A percentile compares a stretch with the other conserved stretches of the same genome.
Evolutionary conservation across 306 rosid genomes (phyloP).

Genomic region (Dryas octopetala): DNA sequence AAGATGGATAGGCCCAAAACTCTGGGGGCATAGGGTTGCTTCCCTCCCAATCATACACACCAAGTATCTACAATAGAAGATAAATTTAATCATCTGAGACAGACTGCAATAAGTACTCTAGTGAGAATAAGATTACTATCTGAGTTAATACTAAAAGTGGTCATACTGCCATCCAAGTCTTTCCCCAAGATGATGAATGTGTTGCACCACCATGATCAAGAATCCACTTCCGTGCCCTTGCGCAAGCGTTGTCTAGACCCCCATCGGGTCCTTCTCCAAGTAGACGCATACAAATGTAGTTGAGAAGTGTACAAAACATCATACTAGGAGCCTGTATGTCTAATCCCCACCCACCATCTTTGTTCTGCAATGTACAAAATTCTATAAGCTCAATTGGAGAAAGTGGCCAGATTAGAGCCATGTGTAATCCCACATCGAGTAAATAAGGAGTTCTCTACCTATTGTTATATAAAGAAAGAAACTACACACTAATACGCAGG

Average conservation of each 20-base stretch:
- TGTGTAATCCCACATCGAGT: too few relatives aligned
- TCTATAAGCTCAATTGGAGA: not conserved
- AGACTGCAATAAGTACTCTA: not conserved
- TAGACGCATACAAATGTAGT: constrained; percentile 59
- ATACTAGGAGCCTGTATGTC: constrained; percentile 76
- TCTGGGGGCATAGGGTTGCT: constrained; percentile 78
- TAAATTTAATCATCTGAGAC: not conserved
- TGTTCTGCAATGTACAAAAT: not conserved
- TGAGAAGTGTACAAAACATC: constrained; percentile 65
- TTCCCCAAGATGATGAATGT: constrained; percentile 77
- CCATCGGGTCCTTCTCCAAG: constrained; percentile 73
- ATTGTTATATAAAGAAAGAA: too few relatives aligned
- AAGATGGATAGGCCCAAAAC: constrained; percentile 61
- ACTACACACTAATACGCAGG: too few relatives aligned
- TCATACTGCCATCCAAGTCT: constrained; percentile 69
- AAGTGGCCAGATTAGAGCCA: too few relatives aligned
- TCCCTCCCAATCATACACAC: constrained; percentile 66
- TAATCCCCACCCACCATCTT: constrained; percentile 91
- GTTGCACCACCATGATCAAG: constrained; percentile 58
- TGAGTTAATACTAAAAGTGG: not conserved
- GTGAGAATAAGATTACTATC: not conserved
- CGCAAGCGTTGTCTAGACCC: constrained; percentile 57
- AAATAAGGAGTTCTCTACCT: too few relatives aligned
- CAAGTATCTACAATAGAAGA: constrained; percentile 41
- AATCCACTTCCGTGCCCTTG: constrained; percentile 66